Conservation (phyloP, 805 yeast species). For the Yarrowia deformans region DNA sequence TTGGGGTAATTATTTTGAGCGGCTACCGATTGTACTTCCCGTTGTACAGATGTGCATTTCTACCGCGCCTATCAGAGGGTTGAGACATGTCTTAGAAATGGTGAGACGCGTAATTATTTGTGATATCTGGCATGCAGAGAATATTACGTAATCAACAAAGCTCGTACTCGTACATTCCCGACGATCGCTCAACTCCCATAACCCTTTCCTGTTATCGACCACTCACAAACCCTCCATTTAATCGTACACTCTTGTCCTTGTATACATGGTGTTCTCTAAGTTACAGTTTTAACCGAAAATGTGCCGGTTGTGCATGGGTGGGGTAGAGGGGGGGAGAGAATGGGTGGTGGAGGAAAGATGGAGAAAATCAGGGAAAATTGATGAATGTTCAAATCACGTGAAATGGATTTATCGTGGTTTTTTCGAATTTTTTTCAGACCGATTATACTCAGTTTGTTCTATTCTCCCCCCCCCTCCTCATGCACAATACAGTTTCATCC, state of each 20-base stretch:
- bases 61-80: background rate
- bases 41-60: too few relatives aligned
- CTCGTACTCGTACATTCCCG: too few relatives aligned
- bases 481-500: slow-evolving; percentile 8
- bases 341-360: too few relatives aligned
- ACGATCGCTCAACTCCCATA: too few relatives aligned
- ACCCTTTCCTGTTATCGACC: background rate
- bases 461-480: background rate
- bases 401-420: too few relatives aligned
- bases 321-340: background rate
- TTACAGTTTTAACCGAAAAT: slow-evolving; percentile 16
- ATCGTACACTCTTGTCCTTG: background rate
- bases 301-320: slow-evolving; percentile 1
- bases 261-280: background rate
- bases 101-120: too few relatives aligned
- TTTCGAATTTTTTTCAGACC: too few relatives aligned
- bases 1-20: background rate
- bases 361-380: background rate
- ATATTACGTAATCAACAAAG: too few relatives aligned
- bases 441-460: too few relatives aligned
- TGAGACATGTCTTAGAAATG: slow-evolving; percentile 10
- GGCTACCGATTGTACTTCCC: too few relatives aligned
- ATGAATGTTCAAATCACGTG: too few relatives aligned
- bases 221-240: background rate
- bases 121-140: background rate